Conservation (phyloP, 1,139 yeast genomes). For the Taphrina pruni region DNA sequence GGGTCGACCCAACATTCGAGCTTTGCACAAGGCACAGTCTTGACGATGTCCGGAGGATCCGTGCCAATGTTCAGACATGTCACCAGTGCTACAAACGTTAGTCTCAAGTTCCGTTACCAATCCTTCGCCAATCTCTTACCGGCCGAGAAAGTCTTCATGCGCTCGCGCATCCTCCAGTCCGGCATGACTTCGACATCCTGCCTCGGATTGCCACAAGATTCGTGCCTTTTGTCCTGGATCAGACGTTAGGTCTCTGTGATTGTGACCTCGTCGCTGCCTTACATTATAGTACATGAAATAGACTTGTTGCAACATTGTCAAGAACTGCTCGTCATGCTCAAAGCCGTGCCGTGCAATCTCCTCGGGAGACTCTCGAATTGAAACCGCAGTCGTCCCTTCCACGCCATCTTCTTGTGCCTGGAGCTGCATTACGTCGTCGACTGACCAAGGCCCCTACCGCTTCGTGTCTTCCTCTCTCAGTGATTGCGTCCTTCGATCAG, state of each 20-base stretch:
- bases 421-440: background rate
- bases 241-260: background rate
- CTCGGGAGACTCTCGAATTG: constrained; percentile 19
- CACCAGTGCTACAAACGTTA: constrained; percentile 63
- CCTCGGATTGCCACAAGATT: constrained; percentile 87
- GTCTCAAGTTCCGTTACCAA: background rate
- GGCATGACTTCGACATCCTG: constrained; percentile 51
- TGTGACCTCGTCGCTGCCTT: background rate
- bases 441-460: background rate
- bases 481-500: background rate
- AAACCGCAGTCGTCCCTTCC: background rate
- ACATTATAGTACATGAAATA: constrained; percentile 73
- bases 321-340: constrained; percentile 74
- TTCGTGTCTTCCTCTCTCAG: no score
- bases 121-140: constrained; percentile 3
- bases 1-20: constrained; percentile 96
- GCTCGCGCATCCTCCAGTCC: constrained; percentile 93
- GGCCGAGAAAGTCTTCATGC: constrained; percentile 94
- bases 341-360: constrained; percentile 68
- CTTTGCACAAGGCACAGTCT: constrained; percentile 92
- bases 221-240: constrained; percentile 78
- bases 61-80: constrained; percentile 91
- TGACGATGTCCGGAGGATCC: constrained; percentile 95
- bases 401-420: background rate
- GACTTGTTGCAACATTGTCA: constrained; percentile 65